These are phyloP conservation scores for Schizophyllum amplum DNA, from an alignment of 1,284 basidiomycete genomes.

Conservation along the genomic window DNA sequence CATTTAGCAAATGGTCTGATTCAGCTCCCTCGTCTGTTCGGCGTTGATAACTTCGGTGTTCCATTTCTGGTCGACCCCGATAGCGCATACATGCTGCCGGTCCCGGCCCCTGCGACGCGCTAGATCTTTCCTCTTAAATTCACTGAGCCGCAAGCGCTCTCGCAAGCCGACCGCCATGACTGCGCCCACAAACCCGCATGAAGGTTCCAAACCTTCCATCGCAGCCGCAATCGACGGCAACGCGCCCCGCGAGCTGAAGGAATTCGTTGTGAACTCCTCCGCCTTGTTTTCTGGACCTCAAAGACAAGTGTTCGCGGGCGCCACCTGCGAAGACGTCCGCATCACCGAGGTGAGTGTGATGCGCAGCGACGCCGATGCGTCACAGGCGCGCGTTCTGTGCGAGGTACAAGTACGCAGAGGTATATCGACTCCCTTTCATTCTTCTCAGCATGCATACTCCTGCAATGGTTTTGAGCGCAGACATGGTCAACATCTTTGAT, in stretches of 20 bases:
- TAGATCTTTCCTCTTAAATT: too few species aligned
- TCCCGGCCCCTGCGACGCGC: too few species aligned
- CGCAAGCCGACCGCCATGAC: background rate
- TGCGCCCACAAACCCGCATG: too few species aligned
- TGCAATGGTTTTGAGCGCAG: too few species aligned
- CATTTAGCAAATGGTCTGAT: too few species aligned
- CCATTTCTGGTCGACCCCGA: too few species aligned
- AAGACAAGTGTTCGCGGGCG: background rate
- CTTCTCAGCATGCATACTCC: too few species aligned
- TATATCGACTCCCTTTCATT: background rate
- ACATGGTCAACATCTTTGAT: constrained; percentile 14
- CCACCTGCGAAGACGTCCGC: background rate
- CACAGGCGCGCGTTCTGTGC: background rate
- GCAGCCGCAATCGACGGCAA: constrained; percentile 23
- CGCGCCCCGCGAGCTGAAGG: constrained; percentile 27
- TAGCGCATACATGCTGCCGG: too few species aligned
- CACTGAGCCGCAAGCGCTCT: too few species aligned
- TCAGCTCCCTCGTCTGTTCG: too few species aligned
- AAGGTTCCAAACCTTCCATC: too few species aligned
- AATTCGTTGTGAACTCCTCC: constrained; percentile 27
- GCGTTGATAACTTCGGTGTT: too few species aligned
- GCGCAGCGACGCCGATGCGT: background rate
- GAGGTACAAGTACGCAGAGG: background rate
- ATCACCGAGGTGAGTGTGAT: background rate
- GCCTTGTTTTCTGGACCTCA: background rate